phyloP scores from a whole-genome alignment of 2,329 filamentous ascomycete genomes.

The Aspergillus luchuensis region DNA sequence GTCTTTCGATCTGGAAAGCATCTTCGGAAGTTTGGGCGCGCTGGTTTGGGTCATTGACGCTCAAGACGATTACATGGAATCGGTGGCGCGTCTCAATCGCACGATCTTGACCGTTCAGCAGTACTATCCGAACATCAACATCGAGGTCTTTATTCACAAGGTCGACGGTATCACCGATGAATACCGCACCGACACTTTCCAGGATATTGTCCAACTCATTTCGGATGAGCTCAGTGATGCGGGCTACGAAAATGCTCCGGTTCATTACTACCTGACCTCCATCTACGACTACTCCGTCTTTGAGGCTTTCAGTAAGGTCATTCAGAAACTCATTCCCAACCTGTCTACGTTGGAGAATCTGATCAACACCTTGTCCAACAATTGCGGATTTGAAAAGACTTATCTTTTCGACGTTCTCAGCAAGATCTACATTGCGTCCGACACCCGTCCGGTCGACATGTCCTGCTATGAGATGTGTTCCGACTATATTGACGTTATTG shows the following conservation, averaged over 20 bases:
- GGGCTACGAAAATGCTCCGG: constrained; percentile 88
- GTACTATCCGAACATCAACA: constrained; percentile 88
- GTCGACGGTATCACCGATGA: constrained; percentile 97
- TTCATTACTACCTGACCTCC: constrained; percentile 93
- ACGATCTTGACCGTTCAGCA: constrained; percentile 89
- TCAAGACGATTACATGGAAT: constrained; percentile 95
- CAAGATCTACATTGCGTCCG: constrained; percentile 98
- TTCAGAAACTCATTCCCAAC: constrained; percentile 94
- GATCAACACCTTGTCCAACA: constrained; percentile 89
- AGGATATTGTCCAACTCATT: constrained; percentile 94
- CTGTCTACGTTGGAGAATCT: constrained; percentile 90
- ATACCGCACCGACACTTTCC: constrained; percentile 92
- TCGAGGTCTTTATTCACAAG: constrained; percentile 99
- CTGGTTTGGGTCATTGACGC: constrained; percentile 99
- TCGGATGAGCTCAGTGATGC: constrained; percentile 93
- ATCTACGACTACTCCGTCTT: constrained; percentile 99
- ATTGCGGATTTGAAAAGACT: constrained; percentile 94
- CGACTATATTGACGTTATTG: constrained; percentile 97
- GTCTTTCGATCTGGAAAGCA: constrained; percentile 85
- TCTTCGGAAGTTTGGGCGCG: constrained; percentile 91
- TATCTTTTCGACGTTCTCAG: constrained; percentile 97
- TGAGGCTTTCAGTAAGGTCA: constrained; percentile 96
- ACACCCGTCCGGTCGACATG: constrained; percentile 90
- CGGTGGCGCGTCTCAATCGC: constrained; percentile 79
- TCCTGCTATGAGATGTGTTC: constrained; percentile 97